Evolutionary conservation across 2,329 filamentous ascomycete species (phyloP).

Genomic region (Elsinoe fawcettii): DNA sequence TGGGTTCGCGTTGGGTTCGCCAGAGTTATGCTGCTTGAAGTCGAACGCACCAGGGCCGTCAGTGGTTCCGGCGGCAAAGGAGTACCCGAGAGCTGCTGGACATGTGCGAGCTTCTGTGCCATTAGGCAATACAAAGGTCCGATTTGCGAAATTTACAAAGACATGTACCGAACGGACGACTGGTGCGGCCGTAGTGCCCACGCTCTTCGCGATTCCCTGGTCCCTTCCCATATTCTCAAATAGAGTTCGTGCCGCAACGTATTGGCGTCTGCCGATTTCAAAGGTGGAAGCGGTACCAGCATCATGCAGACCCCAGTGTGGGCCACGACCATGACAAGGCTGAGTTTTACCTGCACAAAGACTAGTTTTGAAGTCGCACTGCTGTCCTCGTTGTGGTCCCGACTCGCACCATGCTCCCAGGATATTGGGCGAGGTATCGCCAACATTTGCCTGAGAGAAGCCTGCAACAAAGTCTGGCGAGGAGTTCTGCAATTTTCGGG

Average conservation of each 20-base stretch:
- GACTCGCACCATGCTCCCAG: conserved; percentile 86
- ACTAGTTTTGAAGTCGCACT: conserved; percentile 72
- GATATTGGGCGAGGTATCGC: conserved; percentile 83
- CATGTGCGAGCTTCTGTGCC: conserved; percentile 66
- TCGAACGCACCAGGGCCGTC: conserved; percentile 89
- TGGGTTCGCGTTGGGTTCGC: conserved; percentile 64
- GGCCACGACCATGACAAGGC: conserved; percentile 66
- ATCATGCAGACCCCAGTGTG: conserved; percentile 59
- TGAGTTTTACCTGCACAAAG: conserved; percentile 70
- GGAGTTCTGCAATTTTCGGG: background rate
- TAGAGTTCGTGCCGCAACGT: conserved; percentile 49
- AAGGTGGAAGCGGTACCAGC: conserved; percentile 60
- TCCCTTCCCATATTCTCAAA: conserved; percentile 46
- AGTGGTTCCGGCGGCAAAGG: conserved; percentile 85
- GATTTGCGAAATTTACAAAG: conserved; percentile 74
- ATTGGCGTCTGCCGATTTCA: conserved; percentile 70
- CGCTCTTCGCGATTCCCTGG: conserved; percentile 14
- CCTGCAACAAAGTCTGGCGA: conserved; percentile 66
- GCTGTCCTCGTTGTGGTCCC: conserved; percentile 53
- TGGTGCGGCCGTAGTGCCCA: conserved; percentile 39
- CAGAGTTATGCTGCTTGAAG: conserved; percentile 79
- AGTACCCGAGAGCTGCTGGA: conserved; percentile 80
- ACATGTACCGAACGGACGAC: conserved; percentile 76
- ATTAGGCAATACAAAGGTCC: conserved; percentile 65
- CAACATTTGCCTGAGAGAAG: conserved; percentile 86